Evolutionary conservation across 495 filamentous ascomycete genomes (phyloP).

Genomic region (Amorphotheca resinae): DNA sequence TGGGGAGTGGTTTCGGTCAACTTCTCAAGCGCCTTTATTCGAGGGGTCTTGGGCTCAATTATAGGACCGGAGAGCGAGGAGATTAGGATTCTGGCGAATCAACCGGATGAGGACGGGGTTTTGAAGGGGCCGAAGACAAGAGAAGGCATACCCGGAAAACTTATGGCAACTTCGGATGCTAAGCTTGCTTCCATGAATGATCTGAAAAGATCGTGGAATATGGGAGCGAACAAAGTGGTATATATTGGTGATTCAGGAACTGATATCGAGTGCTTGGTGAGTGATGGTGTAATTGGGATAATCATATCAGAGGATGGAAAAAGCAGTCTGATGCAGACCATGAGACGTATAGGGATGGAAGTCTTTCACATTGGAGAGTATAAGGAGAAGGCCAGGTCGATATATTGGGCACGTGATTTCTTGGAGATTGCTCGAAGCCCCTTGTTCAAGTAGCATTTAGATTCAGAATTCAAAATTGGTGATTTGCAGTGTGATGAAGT

Average conservation of each 20-base stretch:
- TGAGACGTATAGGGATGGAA: constrained; percentile 7
- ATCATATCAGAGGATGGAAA: constrained; percentile 10
- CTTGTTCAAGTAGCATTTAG: not conserved
- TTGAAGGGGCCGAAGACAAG: constrained; percentile 6
- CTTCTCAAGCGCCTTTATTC: constrained; percentile 13
- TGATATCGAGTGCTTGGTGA: constrained; percentile 17
- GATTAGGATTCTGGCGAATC: constrained; percentile 11
- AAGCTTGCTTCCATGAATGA: constrained; percentile 9
- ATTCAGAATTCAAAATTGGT: not conserved
- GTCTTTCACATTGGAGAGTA: constrained; percentile 6
- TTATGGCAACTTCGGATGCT: constrained; percentile 12
- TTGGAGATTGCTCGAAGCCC: constrained; percentile 10
- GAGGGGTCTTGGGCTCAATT: constrained; percentile 9
- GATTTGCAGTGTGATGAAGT: no score
- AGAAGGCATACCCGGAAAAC: not conserved
- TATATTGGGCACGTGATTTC: constrained; percentile 12
- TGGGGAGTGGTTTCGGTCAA: constrained; percentile 16
- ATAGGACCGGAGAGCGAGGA: not conserved
- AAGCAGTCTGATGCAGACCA: constrained; percentile 4
- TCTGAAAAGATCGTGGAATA: constrained; percentile 2
- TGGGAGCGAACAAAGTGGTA: not conserved
- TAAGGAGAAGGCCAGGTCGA: not conserved
- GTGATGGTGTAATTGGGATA: constrained; percentile 3
- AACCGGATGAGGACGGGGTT: constrained; percentile 5
- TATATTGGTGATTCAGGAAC: constrained; percentile 20